Base-by-base conservation (phyloP, 2,329 filamentous ascomycete species). In the Fusarium mangiferae region DNA sequence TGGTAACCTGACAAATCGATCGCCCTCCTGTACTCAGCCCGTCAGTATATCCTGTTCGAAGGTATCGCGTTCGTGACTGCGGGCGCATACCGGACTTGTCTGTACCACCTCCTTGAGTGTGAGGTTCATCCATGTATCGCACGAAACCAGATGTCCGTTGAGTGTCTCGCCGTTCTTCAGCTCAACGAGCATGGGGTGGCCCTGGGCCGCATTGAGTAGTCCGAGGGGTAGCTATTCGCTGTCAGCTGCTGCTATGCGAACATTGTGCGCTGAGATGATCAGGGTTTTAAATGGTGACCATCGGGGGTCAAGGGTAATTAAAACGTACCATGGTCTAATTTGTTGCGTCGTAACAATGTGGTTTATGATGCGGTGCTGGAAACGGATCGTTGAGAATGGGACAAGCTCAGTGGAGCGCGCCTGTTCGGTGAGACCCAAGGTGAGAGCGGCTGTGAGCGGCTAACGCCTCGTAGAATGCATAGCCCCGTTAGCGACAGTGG, bases 51-150 rank as follows among this genome's bases (percentile, higher is more conserved):
- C 38, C 41, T 28, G 8, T 26, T 22, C 46, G 39, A 18, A 56
- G 28, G 14, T 36, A 52, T 62, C 35, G 61, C 38, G 59, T n/a
- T 56, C 20, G 48, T 28, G 35, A 42, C 30, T 15, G n/a, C 17
- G 39, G 33, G 44, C 24, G 62, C 87, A 58, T 84, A 93, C 91
- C 30, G 96, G 92, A 81, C 93, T 98, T 24, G 96, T 98, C 84
- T 98, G 96, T 41, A 98, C 94, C 28, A 99, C 97, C 83, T 98
- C 96, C 84, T 96, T 97, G 76, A 99, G 85, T 5, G 96, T 98
- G 78, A 99, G 87, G 85, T 99, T 99, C 96, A 99, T 99, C 95
- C 96, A 99, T 55, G 96, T 99, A 83, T 99, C 96, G 90, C 96
- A 99, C 83, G 93, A 94, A 83, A 98, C 93, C 68, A 99, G 88